phyloP scores from a whole-genome alignment of 176 grass and related monocot species.

The Carex littledalei region DNA sequence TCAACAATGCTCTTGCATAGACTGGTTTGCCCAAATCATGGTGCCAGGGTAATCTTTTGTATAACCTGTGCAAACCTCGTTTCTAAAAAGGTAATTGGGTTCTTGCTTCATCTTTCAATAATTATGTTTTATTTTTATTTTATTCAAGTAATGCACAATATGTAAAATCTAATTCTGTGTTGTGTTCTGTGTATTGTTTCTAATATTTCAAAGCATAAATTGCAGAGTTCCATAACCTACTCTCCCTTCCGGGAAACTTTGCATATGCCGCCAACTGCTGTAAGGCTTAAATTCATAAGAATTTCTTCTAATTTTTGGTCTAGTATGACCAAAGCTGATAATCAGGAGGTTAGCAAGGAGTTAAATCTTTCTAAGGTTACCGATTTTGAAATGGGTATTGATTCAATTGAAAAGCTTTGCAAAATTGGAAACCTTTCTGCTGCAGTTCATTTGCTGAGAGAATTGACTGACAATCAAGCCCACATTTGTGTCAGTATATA shows the following conservation, averaged over 20 bases:
- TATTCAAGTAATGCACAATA: background rate
- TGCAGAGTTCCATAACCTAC: slow-evolving; percentile 1
- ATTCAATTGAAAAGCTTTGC: slow-evolving; percentile 51
- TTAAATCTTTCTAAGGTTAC: background rate
- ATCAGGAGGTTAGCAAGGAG: slow-evolving; percentile 5
- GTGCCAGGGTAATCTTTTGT: background rate
- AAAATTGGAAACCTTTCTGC: slow-evolving; percentile 38
- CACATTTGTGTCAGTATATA: slow-evolving; percentile 36
- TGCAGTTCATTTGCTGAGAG: slow-evolving; percentile 36
- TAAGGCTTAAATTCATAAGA: slow-evolving; percentile 4
- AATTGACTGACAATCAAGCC: slow-evolving; percentile 31
- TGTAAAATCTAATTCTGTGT: background rate
- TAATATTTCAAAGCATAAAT: background rate
- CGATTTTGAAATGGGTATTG: background rate
- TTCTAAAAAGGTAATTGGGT: background rate
- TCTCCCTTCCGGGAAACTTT: background rate
- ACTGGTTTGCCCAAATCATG: background rate
- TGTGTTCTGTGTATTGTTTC: background rate
- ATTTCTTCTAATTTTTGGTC: slow-evolving; percentile 2
- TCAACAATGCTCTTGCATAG: slow-evolving; percentile 9
- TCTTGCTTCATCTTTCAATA: background rate
- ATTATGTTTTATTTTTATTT: background rate
- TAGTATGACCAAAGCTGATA: background rate
- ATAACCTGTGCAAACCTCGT: background rate
- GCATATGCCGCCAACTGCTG: background rate